Percentiles rank a stretch among this genome's conserved stretches.
Conservation (phyloP, 2,329 filamentous ascomycete genomes). For the Penicillium sp. region DNA sequence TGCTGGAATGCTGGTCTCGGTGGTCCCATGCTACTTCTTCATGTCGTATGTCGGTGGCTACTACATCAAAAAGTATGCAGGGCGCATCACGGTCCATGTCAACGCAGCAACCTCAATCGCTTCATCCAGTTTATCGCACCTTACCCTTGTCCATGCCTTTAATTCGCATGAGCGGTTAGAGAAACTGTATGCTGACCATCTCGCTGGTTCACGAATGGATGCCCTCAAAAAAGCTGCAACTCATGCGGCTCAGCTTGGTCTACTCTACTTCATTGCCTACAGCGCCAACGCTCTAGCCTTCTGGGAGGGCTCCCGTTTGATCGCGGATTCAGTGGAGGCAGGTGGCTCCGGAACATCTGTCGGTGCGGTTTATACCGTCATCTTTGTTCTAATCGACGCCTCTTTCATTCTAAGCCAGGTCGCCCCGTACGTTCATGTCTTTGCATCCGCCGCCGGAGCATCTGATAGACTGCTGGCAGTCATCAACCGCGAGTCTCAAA, state of each 20-base stretch:
- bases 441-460: slow-evolving; percentile 54
- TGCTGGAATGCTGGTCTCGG: slow-evolving; percentile 66
- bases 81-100: slow-evolving; percentile 55
- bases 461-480: slow-evolving; percentile 63
- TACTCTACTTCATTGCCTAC: slow-evolving; percentile 70
- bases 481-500: slow-evolving; percentile 57
- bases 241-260: slow-evolving; percentile 61
- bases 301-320: slow-evolving; percentile 66
- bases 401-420: slow-evolving; percentile 44
- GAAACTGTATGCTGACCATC: slow-evolving; percentile 58
- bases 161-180: slow-evolving; percentile 64
- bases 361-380: slow-evolving; percentile 43
- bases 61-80: slow-evolving; percentile 56
- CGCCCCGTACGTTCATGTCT: slow-evolving; percentile 50
- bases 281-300: slow-evolving; percentile 69
- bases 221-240: slow-evolving; percentile 63
- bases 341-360: slow-evolving; percentile 31
- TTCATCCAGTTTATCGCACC: slow-evolving; percentile 63
- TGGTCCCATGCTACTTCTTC: slow-evolving; percentile 65
- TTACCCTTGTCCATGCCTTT: slow-evolving; percentile 67
- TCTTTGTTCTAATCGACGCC: slow-evolving; percentile 44
- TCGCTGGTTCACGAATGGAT: slow-evolving; percentile 54
- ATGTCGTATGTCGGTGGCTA: slow-evolving; percentile 61
- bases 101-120: slow-evolving; percentile 65
- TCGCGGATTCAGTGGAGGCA: slow-evolving; percentile 42